These are phyloP conservation scores for Zygoascus bituminiphila DNA, from an alignment of 805 yeast genomes.

Conservation along the genomic window DNA sequence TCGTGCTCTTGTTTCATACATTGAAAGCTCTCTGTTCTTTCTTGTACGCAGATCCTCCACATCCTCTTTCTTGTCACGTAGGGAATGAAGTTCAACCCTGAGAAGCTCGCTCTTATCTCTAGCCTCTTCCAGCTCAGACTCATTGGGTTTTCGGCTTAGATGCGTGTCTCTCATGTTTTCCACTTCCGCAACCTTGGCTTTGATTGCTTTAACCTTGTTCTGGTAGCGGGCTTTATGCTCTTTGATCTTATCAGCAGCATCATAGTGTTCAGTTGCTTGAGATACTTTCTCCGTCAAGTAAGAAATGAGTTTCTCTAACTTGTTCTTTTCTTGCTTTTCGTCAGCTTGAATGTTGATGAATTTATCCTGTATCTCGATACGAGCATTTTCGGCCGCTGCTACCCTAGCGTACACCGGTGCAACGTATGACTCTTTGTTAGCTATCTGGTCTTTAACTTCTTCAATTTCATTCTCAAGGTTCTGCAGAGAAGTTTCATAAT, in stretches of 20 bases:
- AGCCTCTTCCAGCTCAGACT: background rate
- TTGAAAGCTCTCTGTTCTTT: background rate
- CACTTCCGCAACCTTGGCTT: background rate
- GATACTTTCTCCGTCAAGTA: background rate
- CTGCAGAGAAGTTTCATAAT: background rate
- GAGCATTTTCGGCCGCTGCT: background rate
- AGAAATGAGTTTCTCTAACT: background rate
- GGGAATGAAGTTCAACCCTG: background rate
- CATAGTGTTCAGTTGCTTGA: background rate
- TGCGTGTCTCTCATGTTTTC: background rate
- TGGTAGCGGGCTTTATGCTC: background rate
- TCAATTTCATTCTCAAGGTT: slow-evolving; percentile 24
- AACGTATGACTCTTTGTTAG: background rate
- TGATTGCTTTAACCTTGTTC: background rate
- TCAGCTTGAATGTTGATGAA: background rate
- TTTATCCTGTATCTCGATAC: background rate
- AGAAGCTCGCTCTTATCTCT: background rate
- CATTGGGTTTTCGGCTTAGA: background rate
- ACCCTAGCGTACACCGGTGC: background rate
- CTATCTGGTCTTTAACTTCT: slow-evolving; percentile 16
- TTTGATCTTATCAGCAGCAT: background rate
- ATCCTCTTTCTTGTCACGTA: background rate
- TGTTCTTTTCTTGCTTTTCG: background rate
- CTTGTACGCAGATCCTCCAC: background rate
- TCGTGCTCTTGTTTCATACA: background rate